phyloP scores from a whole-genome alignment of 352 stramenopile genomes.

The Phytophthora sojae region DNA sequence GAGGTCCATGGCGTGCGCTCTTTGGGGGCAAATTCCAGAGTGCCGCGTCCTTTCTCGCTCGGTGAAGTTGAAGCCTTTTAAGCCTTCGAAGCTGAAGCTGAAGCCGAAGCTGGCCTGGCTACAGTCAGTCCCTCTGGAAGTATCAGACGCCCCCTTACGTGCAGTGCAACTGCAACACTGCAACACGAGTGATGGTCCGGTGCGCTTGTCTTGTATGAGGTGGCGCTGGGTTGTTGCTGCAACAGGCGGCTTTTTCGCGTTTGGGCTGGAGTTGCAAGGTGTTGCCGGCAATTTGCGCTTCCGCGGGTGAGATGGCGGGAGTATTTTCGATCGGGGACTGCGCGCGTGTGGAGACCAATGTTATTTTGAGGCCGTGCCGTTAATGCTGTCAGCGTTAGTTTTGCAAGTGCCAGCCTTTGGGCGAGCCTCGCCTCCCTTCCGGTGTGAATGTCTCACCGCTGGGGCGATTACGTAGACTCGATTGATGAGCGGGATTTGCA shows the following conservation, averaged over 20 bases:
- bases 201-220: constrained; percentile 1
- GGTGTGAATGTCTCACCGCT: constrained; percentile 28
- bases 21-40: constrained; percentile 14
- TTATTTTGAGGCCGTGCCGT: constrained; percentile 50
- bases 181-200: constrained; percentile 30
- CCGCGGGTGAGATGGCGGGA: constrained; percentile 30
- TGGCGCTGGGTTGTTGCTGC: constrained; percentile 6
- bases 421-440: constrained; percentile 4
- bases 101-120: constrained; percentile 17
- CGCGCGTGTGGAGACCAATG: constrained; percentile 9
- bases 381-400: constrained; percentile 34
- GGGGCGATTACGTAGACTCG: constrained; percentile 28
- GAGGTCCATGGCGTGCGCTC: constrained; percentile 69
- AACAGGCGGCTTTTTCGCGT: constrained; percentile 31
- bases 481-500: constrained; percentile 23
- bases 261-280: constrained; percentile 31
- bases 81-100: neutral
- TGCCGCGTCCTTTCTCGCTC: constrained; percentile 31
- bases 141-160: constrained; percentile 20
- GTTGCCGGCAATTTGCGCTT: constrained; percentile 14
- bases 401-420: constrained; percentile 16
- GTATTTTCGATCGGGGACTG: constrained; percentile 41
- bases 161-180: neutral
- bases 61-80: constrained; percentile 7
- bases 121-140: constrained; percentile 11